Conservation (phyloP, 2,329 filamentous ascomycete genomes). For the Diaporthe caulivora region DNA sequence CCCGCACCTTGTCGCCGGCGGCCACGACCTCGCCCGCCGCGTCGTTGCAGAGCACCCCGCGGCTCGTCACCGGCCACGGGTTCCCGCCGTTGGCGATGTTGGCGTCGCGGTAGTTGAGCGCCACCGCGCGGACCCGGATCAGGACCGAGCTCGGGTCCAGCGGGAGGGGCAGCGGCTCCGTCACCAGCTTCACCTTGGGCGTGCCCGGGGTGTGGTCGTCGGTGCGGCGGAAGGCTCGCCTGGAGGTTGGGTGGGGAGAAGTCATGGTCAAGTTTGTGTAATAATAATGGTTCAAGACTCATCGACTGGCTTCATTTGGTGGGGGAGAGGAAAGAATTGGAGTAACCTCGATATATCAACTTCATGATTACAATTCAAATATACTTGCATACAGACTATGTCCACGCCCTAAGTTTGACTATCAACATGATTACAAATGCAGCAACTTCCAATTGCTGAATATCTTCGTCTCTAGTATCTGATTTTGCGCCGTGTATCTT, state of each 20-base stretch:
- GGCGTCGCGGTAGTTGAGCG: slow-evolving; percentile 52
- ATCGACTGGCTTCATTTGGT: background rate
- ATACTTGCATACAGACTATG: background rate
- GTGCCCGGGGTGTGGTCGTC: background rate
- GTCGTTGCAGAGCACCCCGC: background rate
- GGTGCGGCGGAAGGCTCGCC: background rate
- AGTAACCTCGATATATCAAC: too few relatives aligned
- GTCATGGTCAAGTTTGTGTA: background rate
- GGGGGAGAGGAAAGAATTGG: background rate
- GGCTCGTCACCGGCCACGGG: slow-evolving; percentile 54
- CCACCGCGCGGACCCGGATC: slow-evolving; percentile 49
- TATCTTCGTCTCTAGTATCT: too few relatives aligned
- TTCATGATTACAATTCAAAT: too few relatives aligned
- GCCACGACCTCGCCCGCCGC: background rate
- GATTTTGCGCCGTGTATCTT: background rate
- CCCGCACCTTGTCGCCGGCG: background rate
- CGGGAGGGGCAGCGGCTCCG: background rate
- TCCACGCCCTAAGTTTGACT: background rate
- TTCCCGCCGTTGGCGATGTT: slow-evolving; percentile 55
- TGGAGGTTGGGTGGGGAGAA: background rate
- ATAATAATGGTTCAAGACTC: background rate
- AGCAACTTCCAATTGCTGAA: background rate
- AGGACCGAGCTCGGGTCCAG: background rate
- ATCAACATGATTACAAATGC: background rate
- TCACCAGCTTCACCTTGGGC: background rate